Base-by-base conservation (phyloP, 345 rosid genomes). In the Populus alba region DNA sequence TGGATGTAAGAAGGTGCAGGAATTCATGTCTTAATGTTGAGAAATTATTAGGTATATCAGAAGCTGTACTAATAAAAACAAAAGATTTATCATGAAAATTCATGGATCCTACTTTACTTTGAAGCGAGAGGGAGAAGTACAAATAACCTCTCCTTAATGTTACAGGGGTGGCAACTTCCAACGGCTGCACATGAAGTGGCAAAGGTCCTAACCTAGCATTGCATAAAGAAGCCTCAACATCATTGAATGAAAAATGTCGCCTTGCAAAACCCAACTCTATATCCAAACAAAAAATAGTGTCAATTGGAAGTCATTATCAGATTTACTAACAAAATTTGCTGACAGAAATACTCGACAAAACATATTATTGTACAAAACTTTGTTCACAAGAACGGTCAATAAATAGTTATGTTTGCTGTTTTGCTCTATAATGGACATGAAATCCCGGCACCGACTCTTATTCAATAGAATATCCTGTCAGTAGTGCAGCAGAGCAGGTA, bases 381-480 rank as follows among this genome's bases (percentile, higher is more conserved):
- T 65, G 22, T 25, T 76, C 55, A 62, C 9, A 72, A 3, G 31
- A 18, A 59, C 6, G 66, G 20, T 18, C 15, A 31, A 3, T 20
- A 18, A 53, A 18, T 22, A 53, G 59, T 6, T 45, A 53, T 7
- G 18, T 53, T 43, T 31, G 12, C 38, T 43, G 39, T 16, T 47
- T 72, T 70, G 67, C 38, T 43, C 65, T 69, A 20, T 17, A 51
- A 38, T 11, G 16, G 11, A 62, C 47, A 68, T 12, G 39, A 25
- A 51, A 68, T 59, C 51, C 27, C 17, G 10, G 33, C 2, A 22
- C 17, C 12, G 3, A 43, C 68, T 65, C 77, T 86, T 88, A 84
- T 84, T 82, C 70, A 70, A 68, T 51, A 59, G 63, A 73, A 66
- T 67, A 47, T 51, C 62, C 53, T 47, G 65, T 31, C 68, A 22